Base-by-base conservation (phyloP, 176 grass and related monocot species). In the Oropetium thomaeum region DNA sequence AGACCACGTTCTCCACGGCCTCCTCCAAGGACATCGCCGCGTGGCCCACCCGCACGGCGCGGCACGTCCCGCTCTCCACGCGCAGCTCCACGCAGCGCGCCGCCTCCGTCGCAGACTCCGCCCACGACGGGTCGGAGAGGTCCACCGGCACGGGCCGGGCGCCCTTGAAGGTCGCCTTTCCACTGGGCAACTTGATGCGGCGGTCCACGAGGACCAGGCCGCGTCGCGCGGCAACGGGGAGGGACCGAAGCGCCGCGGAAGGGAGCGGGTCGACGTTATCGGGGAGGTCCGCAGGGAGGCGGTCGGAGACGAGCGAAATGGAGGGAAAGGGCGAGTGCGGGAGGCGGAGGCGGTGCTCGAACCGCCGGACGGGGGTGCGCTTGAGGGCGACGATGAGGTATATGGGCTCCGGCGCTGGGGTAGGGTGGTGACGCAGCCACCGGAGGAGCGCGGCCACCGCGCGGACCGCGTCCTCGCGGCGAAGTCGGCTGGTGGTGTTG, bases 341-440 rank as follows among this genome's bases (percentile, higher is more conserved):
- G 68, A 87, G 85, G 81, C 64, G 68, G 62, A 91, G 77, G 13
- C 61, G 27, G 82, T 84, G 85, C 67, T 80, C 72, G 62, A 81
- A 78, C 53, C 77, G 85, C 47, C 69, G 78, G 32, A 65, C 30
- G 62, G 89, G 85, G 22, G 82, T 34, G 62, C 31, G 6, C 61
- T 88, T 91, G 31, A 85, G 47, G 62, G 85, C 69, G 44, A 91
- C 10, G 54, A 91, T 65, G 38, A 91, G 85, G 73, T 88, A 87
- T 40, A 91, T 77, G 55, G 77, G 81, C 43, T 88, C 85, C 60
- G 59, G 55, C 66, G 41, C 30, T 7, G 83, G 68, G 3, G 83
- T 48, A 4, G 84, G 76, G 67, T 73, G 60, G 62, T 69, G 81
- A 35, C 65, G 69, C 47, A 89, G 76, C 90, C 86, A 92, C 10